A percentile compares a stretch with the other conserved stretches of the same genome.
These are phyloP conservation scores for Hyparrhenia diplandra DNA, from an alignment of 176 grass and related monocot genomes.

Conservation along the genomic window DNA sequence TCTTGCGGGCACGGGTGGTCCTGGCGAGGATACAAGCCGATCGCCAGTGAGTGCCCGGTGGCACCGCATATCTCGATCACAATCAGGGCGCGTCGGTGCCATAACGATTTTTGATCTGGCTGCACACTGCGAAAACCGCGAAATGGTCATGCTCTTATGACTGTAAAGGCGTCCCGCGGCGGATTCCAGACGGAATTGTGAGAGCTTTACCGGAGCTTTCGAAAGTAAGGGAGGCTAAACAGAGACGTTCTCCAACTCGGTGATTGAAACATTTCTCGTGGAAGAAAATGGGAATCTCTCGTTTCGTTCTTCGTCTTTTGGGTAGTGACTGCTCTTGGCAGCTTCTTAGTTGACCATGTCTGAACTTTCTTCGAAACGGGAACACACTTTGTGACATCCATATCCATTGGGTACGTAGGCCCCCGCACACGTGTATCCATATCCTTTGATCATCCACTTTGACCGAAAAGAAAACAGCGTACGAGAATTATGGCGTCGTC, in stretches of 20 bases:
- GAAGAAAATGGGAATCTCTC: neutral
- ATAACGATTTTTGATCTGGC: conserved; percentile 15
- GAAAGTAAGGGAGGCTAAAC: neutral
- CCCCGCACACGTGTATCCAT: too few relatives aligned
- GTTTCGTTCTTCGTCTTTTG: neutral
- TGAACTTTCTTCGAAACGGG: neutral
- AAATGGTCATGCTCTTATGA: neutral
- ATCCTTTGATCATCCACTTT: neutral
- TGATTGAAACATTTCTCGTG: neutral
- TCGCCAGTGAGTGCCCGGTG: neutral
- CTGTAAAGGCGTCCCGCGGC: neutral
- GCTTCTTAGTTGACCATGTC: neutral
- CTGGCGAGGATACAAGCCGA: conserved; percentile 16
- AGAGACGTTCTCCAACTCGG: neutral
- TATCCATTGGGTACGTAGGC: neutral
- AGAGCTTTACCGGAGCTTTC: neutral
- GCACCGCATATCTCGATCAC: conserved; percentile 19
- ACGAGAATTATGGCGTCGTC: too few relatives aligned
- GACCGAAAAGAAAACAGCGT: too few relatives aligned
- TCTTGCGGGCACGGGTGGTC: conserved; percentile 46
- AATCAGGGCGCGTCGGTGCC: conserved; percentile 24
- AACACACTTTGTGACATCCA: neutral
- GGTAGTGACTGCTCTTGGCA: neutral
- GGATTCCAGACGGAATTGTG: conserved; percentile 28
- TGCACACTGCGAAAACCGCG: neutral